A percentile compares a stretch with the other conserved stretches of the same genome.
Conservation (phyloP, 1,284 basidiomycete species). For the Microbotryum lychnidis-dioicae region DNA sequence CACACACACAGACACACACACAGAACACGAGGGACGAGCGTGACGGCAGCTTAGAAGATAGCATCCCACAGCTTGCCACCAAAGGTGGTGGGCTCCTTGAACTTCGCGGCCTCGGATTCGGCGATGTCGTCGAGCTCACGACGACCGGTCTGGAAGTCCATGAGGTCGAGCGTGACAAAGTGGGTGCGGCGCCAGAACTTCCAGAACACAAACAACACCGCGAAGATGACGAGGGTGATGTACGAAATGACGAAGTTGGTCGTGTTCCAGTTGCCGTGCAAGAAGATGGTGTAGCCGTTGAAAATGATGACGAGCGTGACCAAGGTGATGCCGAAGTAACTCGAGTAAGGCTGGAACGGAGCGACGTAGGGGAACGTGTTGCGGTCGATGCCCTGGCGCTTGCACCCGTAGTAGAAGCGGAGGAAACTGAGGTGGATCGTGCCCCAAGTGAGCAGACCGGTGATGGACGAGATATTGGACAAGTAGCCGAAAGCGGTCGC, state of each 20-base stretch:
- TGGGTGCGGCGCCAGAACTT: slow-evolving; percentile 18
- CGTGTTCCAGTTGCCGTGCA: slow-evolving; percentile 14
- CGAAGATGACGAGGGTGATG: slow-evolving; percentile 14
- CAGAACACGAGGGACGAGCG: too few species aligned
- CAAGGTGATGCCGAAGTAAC: slow-evolving; percentile 27
- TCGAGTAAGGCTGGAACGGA: slow-evolving; percentile 40
- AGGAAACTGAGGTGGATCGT: slow-evolving; percentile 64
- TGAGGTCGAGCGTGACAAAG: slow-evolving; percentile 14
- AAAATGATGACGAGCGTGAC: slow-evolving; percentile 15
- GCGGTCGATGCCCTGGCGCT: slow-evolving; percentile 53
- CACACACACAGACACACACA: too few species aligned
- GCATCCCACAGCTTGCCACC: slow-evolving; percentile 12
- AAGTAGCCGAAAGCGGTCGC: slow-evolving; percentile 39
- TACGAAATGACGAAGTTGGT: slow-evolving; percentile 20
- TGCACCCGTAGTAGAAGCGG: slow-evolving; percentile 60
- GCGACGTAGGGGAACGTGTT: slow-evolving; percentile 49
- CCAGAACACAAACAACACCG: slow-evolving; percentile 13
- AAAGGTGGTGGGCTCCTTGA: slow-evolving; percentile 3
- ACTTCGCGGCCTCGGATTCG: slow-evolving; percentile 15
- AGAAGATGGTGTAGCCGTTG: slow-evolving; percentile 25
- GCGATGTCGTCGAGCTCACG: slow-evolving; percentile 26
- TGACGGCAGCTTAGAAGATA: slow-evolving; percentile 7
- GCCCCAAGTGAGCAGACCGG: slow-evolving; percentile 52
- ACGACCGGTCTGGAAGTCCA: slow-evolving; percentile 27
- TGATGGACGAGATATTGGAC: slow-evolving; percentile 36